Percentiles rank a stretch among this genome's conserved stretches.
Conservation (phyloP, 352 stramenopile species). For the Phytopythium mirpurense region DNA sequence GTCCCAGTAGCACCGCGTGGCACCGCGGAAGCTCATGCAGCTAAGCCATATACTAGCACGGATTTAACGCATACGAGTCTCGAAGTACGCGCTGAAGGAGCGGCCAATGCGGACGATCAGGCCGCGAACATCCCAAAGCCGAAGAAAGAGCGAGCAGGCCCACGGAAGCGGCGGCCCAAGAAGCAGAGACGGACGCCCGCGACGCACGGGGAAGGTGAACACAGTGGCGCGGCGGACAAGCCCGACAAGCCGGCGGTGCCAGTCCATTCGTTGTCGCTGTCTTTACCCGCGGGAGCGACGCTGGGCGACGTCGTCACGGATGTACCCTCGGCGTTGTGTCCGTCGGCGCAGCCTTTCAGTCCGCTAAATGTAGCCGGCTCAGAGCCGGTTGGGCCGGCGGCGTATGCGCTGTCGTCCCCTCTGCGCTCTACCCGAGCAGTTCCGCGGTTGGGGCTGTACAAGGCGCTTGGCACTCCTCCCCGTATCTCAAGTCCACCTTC, state of each 20-base stretch:
- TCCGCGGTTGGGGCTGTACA: background rate
- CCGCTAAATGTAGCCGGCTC: background rate
- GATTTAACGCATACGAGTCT: no score
- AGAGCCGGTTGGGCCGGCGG: background rate
- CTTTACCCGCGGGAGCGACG: background rate
- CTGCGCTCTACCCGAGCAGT: background rate
- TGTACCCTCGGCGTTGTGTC: background rate
- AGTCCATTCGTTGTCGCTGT: no score
- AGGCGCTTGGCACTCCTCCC: background rate
- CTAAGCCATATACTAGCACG: no score
- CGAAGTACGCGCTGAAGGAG: no score
- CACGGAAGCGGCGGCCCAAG: constrained; percentile 59
- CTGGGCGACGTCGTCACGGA: background rate
- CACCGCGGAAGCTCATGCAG: no score
- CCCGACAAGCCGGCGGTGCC: no score
- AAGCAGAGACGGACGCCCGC: constrained; percentile 26
- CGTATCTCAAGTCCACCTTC: background rate
- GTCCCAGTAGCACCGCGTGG: no score
- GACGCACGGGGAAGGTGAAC: background rate
- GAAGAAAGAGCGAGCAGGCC: constrained; percentile 45
- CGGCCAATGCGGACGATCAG: background rate
- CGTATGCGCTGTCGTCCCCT: background rate
- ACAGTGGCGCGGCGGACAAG: background rate
- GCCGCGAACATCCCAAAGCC: constrained; percentile 6
- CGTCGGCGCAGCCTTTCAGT: background rate